Conservation (phyloP, 371 early-diverging fungal genomes). For the Mucor indicus region DNA sequence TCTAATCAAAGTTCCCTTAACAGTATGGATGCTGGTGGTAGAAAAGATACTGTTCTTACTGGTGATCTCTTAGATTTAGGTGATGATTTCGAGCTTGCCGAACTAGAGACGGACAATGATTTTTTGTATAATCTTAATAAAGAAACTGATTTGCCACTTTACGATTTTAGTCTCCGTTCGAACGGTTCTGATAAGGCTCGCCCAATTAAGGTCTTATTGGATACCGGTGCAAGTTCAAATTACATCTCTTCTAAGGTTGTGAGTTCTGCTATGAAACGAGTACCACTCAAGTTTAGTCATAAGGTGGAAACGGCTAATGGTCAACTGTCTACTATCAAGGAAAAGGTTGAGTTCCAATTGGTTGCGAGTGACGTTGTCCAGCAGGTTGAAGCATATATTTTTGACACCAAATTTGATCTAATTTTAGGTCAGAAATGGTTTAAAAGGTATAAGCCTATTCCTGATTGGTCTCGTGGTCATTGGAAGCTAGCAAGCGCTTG, state of each 20-base stretch:
- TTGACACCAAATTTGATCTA: constrained; percentile 9
- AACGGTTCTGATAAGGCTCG: too few species aligned
- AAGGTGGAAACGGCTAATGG: constrained; percentile 10
- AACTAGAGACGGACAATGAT: not conserved
- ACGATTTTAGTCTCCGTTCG: constrained; percentile 1
- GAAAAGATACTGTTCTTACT: not conserved
- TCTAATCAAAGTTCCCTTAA: not conserved
- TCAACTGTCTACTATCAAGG: not conserved
- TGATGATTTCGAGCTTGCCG: not conserved
- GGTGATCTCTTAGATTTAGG: not conserved
- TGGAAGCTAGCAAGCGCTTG: not conserved
- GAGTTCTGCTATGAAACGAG: not conserved
- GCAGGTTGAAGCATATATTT: not conserved
- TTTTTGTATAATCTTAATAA: not conserved
- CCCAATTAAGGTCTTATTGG: too few species aligned
- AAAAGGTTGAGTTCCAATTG: not conserved
- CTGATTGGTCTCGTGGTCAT: not conserved
- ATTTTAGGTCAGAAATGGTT: constrained; percentile 10
- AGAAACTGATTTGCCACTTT: not conserved
- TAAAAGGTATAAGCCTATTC: not conserved
- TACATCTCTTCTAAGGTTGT: not conserved
- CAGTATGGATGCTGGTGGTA: not conserved
- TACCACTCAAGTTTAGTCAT: not conserved
- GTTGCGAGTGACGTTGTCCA: not conserved
- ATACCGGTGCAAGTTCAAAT: constrained; percentile 1